Conservation (phyloP, 2,329 filamentous ascomycete species). For the Calonectria ilicicola region DNA sequence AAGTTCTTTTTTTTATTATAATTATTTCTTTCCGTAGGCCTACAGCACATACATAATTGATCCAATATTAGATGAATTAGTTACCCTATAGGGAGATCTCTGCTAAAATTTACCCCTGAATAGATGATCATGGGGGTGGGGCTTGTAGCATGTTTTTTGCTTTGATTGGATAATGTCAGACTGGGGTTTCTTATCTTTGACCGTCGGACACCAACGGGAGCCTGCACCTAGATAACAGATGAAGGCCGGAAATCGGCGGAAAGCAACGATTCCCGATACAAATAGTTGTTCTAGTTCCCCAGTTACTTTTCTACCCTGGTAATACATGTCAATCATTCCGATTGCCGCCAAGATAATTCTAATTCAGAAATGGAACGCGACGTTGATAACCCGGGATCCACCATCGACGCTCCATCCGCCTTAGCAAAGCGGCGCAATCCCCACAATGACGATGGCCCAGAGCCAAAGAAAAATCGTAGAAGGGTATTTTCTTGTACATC, state of each 20-base stretch:
- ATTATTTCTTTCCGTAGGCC: too few relatives aligned
- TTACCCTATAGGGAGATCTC: background rate
- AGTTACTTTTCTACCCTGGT: background rate
- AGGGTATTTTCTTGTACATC: conserved; percentile 7
- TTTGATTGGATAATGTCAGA: background rate
- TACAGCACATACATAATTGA: too few relatives aligned
- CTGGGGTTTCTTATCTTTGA: background rate
- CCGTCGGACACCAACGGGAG: background rate
- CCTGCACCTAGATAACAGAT: background rate
- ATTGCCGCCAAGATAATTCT: background rate
- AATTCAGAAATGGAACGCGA: background rate
- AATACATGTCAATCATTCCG: too few relatives aligned
- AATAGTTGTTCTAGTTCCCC: background rate
- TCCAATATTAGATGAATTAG: too few relatives aligned
- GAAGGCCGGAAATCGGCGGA: background rate
- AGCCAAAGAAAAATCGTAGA: background rate
- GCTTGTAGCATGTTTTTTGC: background rate
- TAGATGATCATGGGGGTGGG: background rate
- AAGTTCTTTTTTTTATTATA: too few relatives aligned
- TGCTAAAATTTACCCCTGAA: background rate
- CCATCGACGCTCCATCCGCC: background rate
- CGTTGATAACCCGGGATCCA: background rate
- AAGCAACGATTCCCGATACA: background rate
- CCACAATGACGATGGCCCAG: background rate
- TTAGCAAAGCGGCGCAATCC: background rate